Evolutionary conservation across 768 basidiomycete genomes (phyloP).

Genomic region (Lactifluus subvellereus): DNA sequence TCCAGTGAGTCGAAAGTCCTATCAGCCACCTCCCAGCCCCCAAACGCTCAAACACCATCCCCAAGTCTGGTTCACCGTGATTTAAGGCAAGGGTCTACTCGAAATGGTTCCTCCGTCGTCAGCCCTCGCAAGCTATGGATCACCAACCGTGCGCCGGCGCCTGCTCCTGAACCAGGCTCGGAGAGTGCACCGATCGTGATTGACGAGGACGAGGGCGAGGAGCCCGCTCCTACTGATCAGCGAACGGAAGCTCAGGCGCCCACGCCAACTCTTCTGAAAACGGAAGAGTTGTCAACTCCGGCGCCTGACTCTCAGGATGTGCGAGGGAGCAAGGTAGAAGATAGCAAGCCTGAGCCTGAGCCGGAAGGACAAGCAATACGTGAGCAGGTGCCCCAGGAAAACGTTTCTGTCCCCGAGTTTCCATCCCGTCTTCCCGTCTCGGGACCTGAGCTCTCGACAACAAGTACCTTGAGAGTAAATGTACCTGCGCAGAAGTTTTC

Average conservation of each 20-base stretch:
- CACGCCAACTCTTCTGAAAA: background rate
- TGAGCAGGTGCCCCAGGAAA: background rate
- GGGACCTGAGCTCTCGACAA: background rate
- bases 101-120: background rate
- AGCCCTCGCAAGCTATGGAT: constrained; percentile 11
- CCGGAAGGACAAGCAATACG: background rate
- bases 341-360: background rate
- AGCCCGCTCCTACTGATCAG: background rate
- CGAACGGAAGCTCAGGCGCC: background rate
- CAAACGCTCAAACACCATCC: background rate
- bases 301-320: background rate
- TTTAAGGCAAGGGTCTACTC: background rate
- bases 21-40: background rate
- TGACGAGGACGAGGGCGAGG: constrained; percentile 11
- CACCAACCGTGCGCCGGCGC: constrained; percentile 5
- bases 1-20: background rate
- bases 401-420: background rate
- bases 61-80: constrained; percentile 4
- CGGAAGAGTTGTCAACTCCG: background rate
- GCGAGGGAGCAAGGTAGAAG: background rate
- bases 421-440: background rate
- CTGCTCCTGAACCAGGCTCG: constrained; percentile 14
- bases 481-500: background rate
- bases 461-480: background rate
- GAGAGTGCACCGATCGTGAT: constrained; percentile 14